phyloP scores from a whole-genome alignment of 169 alveolate species.

The Cryptosporidium andersoni region DNA sequence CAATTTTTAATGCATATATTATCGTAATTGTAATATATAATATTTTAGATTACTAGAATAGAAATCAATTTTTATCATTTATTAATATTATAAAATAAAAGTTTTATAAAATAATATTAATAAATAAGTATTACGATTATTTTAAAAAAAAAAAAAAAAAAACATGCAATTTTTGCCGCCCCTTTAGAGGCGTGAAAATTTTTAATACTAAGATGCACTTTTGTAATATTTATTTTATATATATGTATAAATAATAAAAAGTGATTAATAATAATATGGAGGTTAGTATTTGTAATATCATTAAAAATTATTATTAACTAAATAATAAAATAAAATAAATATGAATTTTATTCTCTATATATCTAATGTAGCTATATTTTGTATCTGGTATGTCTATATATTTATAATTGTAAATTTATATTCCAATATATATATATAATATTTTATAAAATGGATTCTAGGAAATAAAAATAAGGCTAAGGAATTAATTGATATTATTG shows the following conservation, averaged over 20 bases:
- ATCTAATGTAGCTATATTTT: slow-evolving; percentile 5
- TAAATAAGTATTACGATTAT: too few species aligned
- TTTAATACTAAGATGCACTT: too few species aligned
- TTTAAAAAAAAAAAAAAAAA: too few species aligned
- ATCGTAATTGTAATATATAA: too few species aligned
- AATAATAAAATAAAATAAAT: not conserved
- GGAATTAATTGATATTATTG: slow-evolving; percentile 21
- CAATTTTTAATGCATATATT: too few species aligned
- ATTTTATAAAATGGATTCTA: not conserved
- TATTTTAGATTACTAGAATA: too few species aligned
- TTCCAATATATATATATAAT: not conserved
- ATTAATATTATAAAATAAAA: too few species aligned
- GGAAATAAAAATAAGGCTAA: slow-evolving; percentile 28
- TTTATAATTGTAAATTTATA: not conserved
- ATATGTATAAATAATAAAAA: not conserved
- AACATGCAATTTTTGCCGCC: too few species aligned
- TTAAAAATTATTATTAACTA: not conserved
- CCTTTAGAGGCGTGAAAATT: too few species aligned
- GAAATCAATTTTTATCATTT: too few species aligned
- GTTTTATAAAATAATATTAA: too few species aligned
- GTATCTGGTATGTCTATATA: slow-evolving; percentile 16
- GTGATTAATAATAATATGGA: not conserved
- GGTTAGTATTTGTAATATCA: not conserved
- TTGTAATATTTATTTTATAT: too few species aligned
- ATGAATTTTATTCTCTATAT: not conserved